Conservation (phyloP, 2,329 filamentous ascomycete genomes). For the Thielaviopsis musarum region DNA sequence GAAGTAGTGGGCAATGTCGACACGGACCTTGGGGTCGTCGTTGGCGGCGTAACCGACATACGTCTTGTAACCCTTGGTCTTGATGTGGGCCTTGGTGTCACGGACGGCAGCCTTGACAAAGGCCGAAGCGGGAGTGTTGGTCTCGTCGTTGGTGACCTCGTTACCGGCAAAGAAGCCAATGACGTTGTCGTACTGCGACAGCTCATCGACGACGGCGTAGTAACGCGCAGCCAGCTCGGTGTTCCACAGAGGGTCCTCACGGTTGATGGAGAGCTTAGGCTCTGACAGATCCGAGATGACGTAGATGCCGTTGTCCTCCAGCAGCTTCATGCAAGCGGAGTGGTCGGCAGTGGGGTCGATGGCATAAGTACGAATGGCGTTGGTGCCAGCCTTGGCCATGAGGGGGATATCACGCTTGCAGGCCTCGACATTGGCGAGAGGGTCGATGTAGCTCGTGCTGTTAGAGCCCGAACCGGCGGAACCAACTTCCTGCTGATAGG, state of each 20-base stretch:
- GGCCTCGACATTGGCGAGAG: conserved; percentile 50
- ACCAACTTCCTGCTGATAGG: conserved; percentile 73
- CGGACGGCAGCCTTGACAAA: conserved; percentile 97
- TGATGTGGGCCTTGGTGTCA: conserved; percentile 91
- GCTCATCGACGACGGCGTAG: conserved; percentile 62
- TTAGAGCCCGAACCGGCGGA: conserved; percentile 33
- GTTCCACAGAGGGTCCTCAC: conserved; percentile 63
- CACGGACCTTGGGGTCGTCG: conserved; percentile 72
- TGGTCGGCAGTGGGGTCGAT: conserved; percentile 69
- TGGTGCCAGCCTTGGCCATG: conserved; percentile 64
- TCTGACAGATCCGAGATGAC: conserved; percentile 81
- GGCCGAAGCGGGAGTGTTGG: conserved; percentile 79
- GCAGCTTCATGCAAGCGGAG: conserved; percentile 64
- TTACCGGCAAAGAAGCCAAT: conserved; percentile 98
- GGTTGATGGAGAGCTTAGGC: conserved; percentile 70
- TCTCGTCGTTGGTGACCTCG: conserved; percentile 78
- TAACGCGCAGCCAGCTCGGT: conserved; percentile 65
- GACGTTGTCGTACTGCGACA: conserved; percentile 74
- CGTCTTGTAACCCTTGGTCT: conserved; percentile 60
- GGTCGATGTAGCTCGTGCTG: conserved; percentile 52
- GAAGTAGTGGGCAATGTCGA: conserved; percentile 77
- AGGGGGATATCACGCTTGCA: conserved; percentile 81
- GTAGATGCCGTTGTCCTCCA: conserved; percentile 81
- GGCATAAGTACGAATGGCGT: conserved; percentile 89
- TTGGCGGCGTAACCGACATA: conserved; percentile 94